Conservation (phyloP, 2,329 filamentous ascomycete species). For the Diaporthe ampelina region DNA sequence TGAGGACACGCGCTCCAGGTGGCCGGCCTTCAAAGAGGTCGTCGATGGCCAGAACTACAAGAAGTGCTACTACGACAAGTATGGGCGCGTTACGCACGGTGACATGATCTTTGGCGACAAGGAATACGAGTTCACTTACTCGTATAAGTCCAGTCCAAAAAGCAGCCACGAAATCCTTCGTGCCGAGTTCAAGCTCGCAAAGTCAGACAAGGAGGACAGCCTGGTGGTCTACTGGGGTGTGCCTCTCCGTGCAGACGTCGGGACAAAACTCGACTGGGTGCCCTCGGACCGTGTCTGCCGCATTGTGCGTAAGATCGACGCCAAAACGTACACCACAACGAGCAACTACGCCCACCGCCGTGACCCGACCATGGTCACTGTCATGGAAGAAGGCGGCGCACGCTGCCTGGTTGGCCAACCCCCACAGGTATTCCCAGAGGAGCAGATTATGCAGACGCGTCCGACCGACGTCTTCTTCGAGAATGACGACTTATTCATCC, state of each 20-base stretch:
- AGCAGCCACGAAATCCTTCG: conserved; percentile 51
- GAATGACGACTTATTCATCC: conserved; percentile 53
- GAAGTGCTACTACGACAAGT: conserved; percentile 52
- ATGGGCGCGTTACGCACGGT: conserved; percentile 51
- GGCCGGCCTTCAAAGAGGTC: conserved; percentile 48
- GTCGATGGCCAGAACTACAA: conserved; percentile 43
- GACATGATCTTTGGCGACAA: conserved; percentile 47
- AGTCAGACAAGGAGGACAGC: conserved; percentile 43
- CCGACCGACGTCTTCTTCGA: conserved; percentile 51
- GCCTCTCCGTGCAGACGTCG: conserved; percentile 46
- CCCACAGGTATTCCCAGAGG: conserved; percentile 48
- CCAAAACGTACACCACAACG: conserved; percentile 49
- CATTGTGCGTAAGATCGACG: conserved; percentile 48
- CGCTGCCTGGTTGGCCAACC: conserved; percentile 45
- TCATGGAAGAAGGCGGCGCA: conserved; percentile 46
- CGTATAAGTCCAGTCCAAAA: conserved; percentile 52
- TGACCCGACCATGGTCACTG: conserved; percentile 53
- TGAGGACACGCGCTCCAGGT: conserved; percentile 42
- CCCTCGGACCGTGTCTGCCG: conserved; percentile 53
- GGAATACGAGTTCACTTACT: conserved; percentile 53
- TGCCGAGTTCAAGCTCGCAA: conserved; percentile 48
- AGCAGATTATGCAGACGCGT: conserved; percentile 47
- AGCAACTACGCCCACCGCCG: conserved; percentile 53
- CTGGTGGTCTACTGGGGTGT: conserved; percentile 55
- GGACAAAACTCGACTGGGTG: conserved; percentile 50